These are phyloP conservation scores for Scopulariopsis brevicaulis DNA, from an alignment of 2,329 filamentous ascomycete genomes.

Conservation along the genomic window DNA sequence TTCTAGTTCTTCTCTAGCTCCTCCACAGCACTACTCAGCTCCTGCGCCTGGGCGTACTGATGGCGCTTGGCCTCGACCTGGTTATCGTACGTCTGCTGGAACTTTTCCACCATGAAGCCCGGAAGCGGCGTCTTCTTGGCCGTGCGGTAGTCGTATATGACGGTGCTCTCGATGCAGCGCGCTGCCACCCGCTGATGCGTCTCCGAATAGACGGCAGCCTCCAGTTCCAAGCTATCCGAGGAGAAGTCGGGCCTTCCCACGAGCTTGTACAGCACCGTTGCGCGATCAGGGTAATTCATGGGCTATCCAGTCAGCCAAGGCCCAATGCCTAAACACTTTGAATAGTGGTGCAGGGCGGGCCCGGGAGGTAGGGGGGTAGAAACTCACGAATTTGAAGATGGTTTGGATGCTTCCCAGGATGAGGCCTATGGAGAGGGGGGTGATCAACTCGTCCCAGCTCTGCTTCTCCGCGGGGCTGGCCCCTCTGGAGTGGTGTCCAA, in stretches of 20 bases:
- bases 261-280: slow-evolving; percentile 78
- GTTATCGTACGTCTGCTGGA: slow-evolving; percentile 21
- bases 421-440: slow-evolving; percentile 54
- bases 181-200: slow-evolving; percentile 61
- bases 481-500: slow-evolving; percentile 53
- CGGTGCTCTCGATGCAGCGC: slow-evolving; percentile 64
- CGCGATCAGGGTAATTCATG: slow-evolving; percentile 70
- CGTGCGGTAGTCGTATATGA: slow-evolving; percentile 54
- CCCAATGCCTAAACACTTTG: background rate
- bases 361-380: background rate
- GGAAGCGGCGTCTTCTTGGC: slow-evolving; percentile 25
- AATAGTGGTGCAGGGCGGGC: background rate
- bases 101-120: slow-evolving; percentile 25
- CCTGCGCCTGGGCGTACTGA: slow-evolving; percentile 9
- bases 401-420: slow-evolving; percentile 72
- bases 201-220: slow-evolving; percentile 64
- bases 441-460: slow-evolving; percentile 60
- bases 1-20: slow-evolving; percentile 4
- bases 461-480: slow-evolving; percentile 48
- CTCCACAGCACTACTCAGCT: slow-evolving; percentile 6
- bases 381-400: slow-evolving; percentile 76
- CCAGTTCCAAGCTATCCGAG: slow-evolving; percentile 41
- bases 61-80: slow-evolving; percentile 15
- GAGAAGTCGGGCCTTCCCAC: slow-evolving; percentile 30
- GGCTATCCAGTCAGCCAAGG: slow-evolving; percentile 40